Evolutionary conservation across 306 rosid genomes (phyloP), one percentile per base, ranked within the genome.

Genomic region (Calophaca sinica): DNA sequence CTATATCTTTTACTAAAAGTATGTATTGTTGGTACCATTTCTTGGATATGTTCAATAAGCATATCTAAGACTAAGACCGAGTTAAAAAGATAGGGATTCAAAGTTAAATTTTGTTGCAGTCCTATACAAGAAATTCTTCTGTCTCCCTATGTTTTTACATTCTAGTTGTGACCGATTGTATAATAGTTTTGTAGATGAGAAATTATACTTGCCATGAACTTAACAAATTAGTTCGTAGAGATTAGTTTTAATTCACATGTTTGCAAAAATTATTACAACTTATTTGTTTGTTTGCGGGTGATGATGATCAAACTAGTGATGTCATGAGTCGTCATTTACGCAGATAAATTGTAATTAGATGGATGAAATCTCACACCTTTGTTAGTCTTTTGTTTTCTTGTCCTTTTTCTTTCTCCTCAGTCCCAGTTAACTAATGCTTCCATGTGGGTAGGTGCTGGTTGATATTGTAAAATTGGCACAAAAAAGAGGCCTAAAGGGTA

Each of bases 391-490:
- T 64, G 20, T 57, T 62, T 51, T 46, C 5, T 3, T 1, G 5
- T 14, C 48, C 14, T 32, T 46, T 6, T 45, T 42, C 10, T 29
- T 50, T 36, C 12, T 49, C 13, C 38, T 67, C 38, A 67, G 31
- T 3, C 13, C 28, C 61, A 5, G 14, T 6, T 26, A 20, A 50
- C 73, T 69, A 13, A 38, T 74, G 62, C 48, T 73, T 75, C 32
- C 32, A 15, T 71, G 66, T 79, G 72, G 13, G 15, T 72, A 89
- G 96, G 93, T 89, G 48, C 84, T 91, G 51, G 89, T 86, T 70
- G 96, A 94, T 70, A 79, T 92, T 52, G 90, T 88, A 80, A 90
- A 85, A 80, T 52, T 89, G 84, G 44, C 79, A 48, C 97, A 94
- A 67, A 89, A 82, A 73, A 87, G 84, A 77, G 92, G 93, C 59